phyloP scores from a whole-genome alignment of 176 grass and related monocot genomes.

The Oropetium thomaeum region DNA sequence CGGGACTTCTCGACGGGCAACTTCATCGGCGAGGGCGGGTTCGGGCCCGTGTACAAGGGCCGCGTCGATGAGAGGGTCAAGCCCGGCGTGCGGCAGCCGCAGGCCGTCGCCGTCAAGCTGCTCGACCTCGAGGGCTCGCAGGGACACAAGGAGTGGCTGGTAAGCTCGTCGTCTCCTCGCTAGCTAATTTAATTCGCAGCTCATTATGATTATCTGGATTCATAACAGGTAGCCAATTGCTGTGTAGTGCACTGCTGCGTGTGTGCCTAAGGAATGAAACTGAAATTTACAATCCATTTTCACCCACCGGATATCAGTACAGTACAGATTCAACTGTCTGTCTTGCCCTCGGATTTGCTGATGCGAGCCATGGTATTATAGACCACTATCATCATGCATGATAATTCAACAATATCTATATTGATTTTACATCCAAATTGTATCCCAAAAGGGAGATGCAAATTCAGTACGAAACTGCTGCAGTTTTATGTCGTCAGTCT shows the following conservation, averaged over 20 bases:
- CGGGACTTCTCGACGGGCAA: slow-evolving; percentile 61
- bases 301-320: no score
- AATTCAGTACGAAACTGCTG: no score
- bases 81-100: slow-evolving; percentile 47
- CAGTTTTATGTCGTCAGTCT: no score
- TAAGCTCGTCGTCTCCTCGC: slow-evolving; percentile 23
- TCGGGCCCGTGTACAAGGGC: slow-evolving; percentile 81
- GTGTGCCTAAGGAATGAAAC: no score
- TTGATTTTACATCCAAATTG: neutral
- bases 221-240: no score
- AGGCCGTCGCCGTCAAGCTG: slow-evolving; percentile 68
- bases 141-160: slow-evolving; percentile 83
- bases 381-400: neutral
- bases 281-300: no score
- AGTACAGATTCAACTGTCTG: no score
- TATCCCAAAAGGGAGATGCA: no score
- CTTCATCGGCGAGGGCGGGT: slow-evolving; percentile 76
- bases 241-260: neutral
- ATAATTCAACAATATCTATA: neutral
- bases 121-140: slow-evolving; percentile 64
- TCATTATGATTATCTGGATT: neutral
- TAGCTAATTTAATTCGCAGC: neutral
- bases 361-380: neutral
- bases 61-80: slow-evolving; percentile 65
- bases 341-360: no score